These are phyloP conservation scores for Hygrocybe punicea DNA, from an alignment of 768 basidiomycete genomes.

Conservation along the genomic window DNA sequence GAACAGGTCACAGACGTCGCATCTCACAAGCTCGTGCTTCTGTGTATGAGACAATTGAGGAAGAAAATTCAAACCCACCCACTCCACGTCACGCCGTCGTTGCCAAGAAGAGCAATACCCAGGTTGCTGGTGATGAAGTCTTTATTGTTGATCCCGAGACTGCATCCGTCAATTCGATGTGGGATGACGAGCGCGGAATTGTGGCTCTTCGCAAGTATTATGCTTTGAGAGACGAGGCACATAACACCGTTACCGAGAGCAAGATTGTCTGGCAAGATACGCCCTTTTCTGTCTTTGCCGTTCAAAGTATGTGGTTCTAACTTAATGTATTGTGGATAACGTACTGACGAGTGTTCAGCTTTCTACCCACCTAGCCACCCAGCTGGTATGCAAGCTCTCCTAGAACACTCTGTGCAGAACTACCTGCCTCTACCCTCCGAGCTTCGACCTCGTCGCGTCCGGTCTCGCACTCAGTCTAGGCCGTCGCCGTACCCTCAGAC, in stretches of 20 bases:
- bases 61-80: slow-evolving; percentile 48
- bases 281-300: slow-evolving; percentile 64
- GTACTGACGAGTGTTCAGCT: slow-evolving; percentile 39
- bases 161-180: slow-evolving; percentile 41
- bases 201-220: slow-evolving; percentile 62
- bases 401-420: slow-evolving; percentile 68
- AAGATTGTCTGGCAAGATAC: slow-evolving; percentile 65
- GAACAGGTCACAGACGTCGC: slow-evolving; percentile 68
- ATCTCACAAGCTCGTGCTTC: slow-evolving; percentile 63
- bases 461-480: slow-evolving; percentile 68
- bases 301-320: slow-evolving; percentile 58
- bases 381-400: slow-evolving; percentile 65
- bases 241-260: slow-evolving; percentile 65
- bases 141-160: slow-evolving; percentile 59
- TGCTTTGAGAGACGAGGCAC: slow-evolving; percentile 64
- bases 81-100: slow-evolving; percentile 33
- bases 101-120: slow-evolving; percentile 36
- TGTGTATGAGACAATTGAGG: slow-evolving; percentile 77
- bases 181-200: slow-evolving; percentile 71
- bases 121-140: slow-evolving; percentile 42
- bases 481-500: slow-evolving; percentile 67
- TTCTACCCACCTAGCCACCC: slow-evolving; percentile 67
- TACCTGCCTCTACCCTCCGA: slow-evolving; percentile 74
- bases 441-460: slow-evolving; percentile 55
- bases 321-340: not conserved